A percentile compares a stretch with the other conserved stretches of the same genome.
These are phyloP conservation scores for Tolypocladium ophioglossoides DNA, from an alignment of 2,329 filamentous ascomycete genomes.

Conservation along the genomic window DNA sequence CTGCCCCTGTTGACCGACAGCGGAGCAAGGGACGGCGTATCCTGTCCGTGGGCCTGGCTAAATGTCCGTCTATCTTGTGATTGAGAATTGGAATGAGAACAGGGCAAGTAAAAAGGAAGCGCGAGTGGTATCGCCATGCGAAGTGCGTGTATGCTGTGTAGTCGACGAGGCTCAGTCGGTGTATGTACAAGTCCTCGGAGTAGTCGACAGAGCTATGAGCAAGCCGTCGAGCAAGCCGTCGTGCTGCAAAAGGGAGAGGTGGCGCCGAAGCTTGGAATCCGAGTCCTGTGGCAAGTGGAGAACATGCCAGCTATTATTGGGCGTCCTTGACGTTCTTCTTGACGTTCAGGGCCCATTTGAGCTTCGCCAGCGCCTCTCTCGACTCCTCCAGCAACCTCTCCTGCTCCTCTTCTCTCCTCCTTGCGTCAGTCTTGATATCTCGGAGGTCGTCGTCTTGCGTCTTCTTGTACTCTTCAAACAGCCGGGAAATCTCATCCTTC, in stretches of 20 bases:
- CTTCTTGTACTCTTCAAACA: conserved; percentile 55
- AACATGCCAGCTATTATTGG: conserved; percentile 25
- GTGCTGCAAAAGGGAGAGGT: neutral
- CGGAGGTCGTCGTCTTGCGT: conserved; percentile 52
- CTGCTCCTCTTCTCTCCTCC: conserved; percentile 49
- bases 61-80: neutral
- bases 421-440: conserved; percentile 47
- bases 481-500: conserved; percentile 48
- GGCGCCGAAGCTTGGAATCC: neutral
- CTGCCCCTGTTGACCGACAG: neutral
- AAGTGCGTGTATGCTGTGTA: neutral
- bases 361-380: conserved; percentile 51
- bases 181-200: neutral
- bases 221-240: neutral
- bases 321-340: conserved; percentile 50
- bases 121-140: neutral
- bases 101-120: neutral
- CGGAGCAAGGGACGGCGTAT: neutral
- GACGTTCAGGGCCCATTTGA: conserved; percentile 63
- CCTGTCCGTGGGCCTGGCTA: neutral
- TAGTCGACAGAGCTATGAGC: neutral
- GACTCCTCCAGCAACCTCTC: conserved; percentile 47
- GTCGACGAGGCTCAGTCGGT: neutral
- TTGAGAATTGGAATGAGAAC: neutral
- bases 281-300: neutral